phyloP scores from a whole-genome alignment of 257 asterid species.

The Eucommia ulmoides region DNA sequence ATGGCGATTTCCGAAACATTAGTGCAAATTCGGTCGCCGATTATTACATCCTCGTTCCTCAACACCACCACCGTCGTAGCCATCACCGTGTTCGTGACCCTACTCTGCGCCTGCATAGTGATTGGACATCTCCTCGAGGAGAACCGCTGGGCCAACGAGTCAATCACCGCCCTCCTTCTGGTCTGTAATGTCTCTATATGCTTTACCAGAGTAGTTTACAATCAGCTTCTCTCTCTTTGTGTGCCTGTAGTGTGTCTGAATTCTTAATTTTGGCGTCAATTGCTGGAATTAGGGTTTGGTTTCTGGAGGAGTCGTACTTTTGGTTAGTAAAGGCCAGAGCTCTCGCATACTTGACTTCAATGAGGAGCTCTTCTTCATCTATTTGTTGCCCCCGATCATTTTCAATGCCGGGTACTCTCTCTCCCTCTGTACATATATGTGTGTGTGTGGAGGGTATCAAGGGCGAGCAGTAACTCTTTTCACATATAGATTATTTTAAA shows the following conservation, averaged over 20 bases:
- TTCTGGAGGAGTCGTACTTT: constrained; percentile 40
- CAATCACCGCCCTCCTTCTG: constrained; percentile 47
- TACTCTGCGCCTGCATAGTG: constrained; percentile 46
- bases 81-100: constrained; percentile 38
- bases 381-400: constrained; percentile 67
- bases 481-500: too few species aligned
- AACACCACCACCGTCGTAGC: constrained; percentile 20
- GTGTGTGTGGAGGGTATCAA: too few species aligned
- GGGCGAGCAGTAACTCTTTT: too few species aligned
- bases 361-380: constrained; percentile 59
- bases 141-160: constrained; percentile 52
- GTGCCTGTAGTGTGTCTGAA: background rate
- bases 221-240: background rate
- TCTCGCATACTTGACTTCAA: constrained; percentile 49
- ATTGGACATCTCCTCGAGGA: too few species aligned
- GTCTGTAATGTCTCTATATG: constrained; percentile 19
- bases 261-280: constrained; percentile 3
- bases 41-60: background rate
- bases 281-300: constrained; percentile 32
- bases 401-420: constrained; percentile 54
- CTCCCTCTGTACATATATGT: background rate
- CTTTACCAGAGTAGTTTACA: background rate
- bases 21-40: background rate
- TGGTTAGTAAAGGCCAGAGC: constrained; percentile 39
- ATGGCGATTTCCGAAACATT: background rate